Conservation (phyloP, 75 land plant genomes). For the Pinus tabuliformis region DNA sequence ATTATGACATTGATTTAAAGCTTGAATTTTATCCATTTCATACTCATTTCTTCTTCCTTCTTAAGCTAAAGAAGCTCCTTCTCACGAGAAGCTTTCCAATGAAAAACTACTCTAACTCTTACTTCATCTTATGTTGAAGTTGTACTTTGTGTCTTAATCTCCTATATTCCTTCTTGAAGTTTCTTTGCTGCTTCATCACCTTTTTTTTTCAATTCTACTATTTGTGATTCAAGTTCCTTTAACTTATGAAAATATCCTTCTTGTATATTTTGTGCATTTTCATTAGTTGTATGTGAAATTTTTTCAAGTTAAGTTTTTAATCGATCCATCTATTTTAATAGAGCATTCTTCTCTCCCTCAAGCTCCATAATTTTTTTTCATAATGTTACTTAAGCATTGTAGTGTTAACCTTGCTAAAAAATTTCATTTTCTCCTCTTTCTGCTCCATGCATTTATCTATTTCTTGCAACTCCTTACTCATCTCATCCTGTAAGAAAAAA, state of each 20-base stretch:
- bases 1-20: constrained; percentile 89
- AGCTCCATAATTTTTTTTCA: constrained; percentile 92
- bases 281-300: constrained; percentile 65
- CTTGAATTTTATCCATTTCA: constrained; percentile 97
- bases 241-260: constrained; percentile 79
- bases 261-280: constrained; percentile 74
- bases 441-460: constrained; percentile 80
- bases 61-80: constrained; percentile 98
- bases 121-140: constrained; percentile 95
- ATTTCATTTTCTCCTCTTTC: constrained; percentile 98
- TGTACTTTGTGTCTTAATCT: constrained; percentile 95
- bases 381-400: constrained; percentile 87
- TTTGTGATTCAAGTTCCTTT: constrained; percentile 82
- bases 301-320: constrained; percentile 59
- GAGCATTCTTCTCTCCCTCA: constrained; percentile 83
- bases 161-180: constrained; percentile 89
- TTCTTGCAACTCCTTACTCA: constrained; percentile 84
- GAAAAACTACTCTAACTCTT: constrained; percentile 95
- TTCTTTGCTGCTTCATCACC: constrained; percentile 93
- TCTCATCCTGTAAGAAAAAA: constrained; percentile 63
- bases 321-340: constrained; percentile 82
- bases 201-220: constrained; percentile 87
- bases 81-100: constrained; percentile 89
- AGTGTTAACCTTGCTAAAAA: constrained; percentile 52
- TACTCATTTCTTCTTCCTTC: constrained; percentile 90